Conservation (phyloP, 1,284 basidiomycete species). For the Moniliophthora roreri region DNA sequence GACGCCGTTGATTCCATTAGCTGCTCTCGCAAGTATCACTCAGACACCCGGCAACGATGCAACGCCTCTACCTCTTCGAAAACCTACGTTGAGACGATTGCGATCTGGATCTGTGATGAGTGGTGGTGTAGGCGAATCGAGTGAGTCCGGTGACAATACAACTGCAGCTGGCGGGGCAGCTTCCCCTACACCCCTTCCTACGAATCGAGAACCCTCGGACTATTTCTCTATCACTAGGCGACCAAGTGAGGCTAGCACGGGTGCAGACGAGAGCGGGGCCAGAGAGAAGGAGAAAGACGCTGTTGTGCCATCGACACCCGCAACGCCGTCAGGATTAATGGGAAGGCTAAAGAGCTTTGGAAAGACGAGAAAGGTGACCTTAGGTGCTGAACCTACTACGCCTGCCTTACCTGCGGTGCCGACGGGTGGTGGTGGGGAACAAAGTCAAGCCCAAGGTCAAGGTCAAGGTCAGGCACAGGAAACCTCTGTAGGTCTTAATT, state of each 20-base stretch:
- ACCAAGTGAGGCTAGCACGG: conserved; percentile 16
- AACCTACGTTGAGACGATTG: conserved; percentile 3
- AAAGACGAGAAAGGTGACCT: conserved; percentile 51
- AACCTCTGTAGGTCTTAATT: background rate
- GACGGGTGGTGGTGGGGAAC: conserved; percentile 13
- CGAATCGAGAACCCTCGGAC: conserved; percentile 30
- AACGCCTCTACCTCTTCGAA: conserved; percentile 23
- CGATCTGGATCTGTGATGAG: conserved; percentile 24
- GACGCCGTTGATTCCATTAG: conserved; percentile 57
- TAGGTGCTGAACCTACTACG: conserved; percentile 28
- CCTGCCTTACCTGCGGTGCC: conserved; percentile 16
- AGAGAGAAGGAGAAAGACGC: conserved; percentile 11
- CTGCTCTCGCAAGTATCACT: conserved; percentile 28
- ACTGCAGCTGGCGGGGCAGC: conserved; percentile 23
- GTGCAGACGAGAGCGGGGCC: background rate
- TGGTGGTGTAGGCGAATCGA: conserved; percentile 8
- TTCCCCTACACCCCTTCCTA: background rate
- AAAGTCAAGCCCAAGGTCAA: conserved; percentile 23
- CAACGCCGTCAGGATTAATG: conserved; percentile 68
- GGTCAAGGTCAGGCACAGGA: background rate
- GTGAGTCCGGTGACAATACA: conserved; percentile 17
- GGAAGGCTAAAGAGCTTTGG: conserved; percentile 78
- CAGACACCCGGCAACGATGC: conserved; percentile 28
- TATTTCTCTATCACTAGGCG: conserved; percentile 46
- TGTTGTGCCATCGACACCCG: conserved; percentile 42